phyloP scores from a whole-genome alignment of 768 basidiomycete species.

The Multifurca ochricompacta region DNA sequence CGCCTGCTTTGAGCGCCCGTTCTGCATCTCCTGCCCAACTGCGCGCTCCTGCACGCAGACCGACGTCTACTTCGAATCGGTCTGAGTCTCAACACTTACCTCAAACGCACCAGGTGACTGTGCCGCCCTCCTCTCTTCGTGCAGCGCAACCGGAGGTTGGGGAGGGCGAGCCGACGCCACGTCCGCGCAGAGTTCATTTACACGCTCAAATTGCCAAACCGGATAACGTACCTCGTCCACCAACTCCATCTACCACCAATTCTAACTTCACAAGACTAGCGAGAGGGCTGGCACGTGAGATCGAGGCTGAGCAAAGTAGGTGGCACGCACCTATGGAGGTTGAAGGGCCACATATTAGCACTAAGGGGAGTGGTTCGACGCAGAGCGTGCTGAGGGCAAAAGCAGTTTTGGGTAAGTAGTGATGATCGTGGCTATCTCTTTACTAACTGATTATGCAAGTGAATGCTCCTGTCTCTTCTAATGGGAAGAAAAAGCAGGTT shows the following conservation, averaged over 20 bases:
- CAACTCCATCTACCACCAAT: conserved; percentile 47
- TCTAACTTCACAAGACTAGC: conserved; percentile 59
- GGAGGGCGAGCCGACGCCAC: conserved; percentile 17
- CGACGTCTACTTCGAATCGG: neutral
- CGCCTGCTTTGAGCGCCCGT: conserved; percentile 13
- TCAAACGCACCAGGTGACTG: neutral
- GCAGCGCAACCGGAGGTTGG: neutral
- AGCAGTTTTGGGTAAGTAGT: neutral
- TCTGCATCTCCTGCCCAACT: conserved; percentile 1
- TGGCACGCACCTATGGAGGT: conserved; percentile 9
- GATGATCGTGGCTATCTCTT: neutral
- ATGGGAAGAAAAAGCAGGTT: conserved; percentile 24
- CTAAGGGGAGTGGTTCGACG: neutral
- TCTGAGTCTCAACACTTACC: neutral
- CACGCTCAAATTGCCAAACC: conserved; percentile 28
- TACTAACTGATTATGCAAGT: neutral
- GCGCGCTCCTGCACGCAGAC: neutral
- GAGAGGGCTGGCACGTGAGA: conserved; percentile 46
- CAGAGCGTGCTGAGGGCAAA: conserved; percentile 3
- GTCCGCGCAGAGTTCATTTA: conserved; percentile 10
- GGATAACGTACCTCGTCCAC: conserved; percentile 47
- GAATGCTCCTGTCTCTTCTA: conserved; percentile 4
- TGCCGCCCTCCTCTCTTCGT: conserved; percentile 6
- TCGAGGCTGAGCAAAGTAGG: conserved; percentile 35
- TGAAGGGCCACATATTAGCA: neutral